These are phyloP conservation scores for Tillandsia leiboldiana DNA, from an alignment of 176 grass and related monocot species.

Conservation along the genomic window DNA sequence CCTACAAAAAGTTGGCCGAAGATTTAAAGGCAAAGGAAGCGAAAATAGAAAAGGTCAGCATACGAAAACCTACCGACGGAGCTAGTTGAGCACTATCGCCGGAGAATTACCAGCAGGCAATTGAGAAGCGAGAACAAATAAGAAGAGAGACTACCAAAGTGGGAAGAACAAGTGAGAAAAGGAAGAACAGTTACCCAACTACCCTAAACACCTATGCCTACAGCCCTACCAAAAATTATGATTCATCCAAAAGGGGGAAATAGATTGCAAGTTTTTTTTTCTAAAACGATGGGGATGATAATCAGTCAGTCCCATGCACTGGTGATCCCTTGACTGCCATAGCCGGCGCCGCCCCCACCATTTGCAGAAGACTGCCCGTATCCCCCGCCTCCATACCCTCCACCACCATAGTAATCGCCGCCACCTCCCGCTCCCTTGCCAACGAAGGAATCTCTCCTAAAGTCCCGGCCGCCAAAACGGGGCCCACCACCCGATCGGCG, in stretches of 20 bases:
- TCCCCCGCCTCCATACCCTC: slow-evolving; percentile 4
- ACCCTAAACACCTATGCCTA: neutral
- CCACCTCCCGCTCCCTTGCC: slow-evolving; percentile 5
- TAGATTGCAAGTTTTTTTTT: neutral
- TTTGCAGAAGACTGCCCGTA: neutral
- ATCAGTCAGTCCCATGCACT: slow-evolving; percentile 12
- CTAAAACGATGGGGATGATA: neutral
- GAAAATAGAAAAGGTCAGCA: no score
- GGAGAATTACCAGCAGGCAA: neutral
- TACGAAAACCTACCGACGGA: no score
- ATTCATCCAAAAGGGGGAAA: neutral
- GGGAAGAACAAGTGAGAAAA: neutral
- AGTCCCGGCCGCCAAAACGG: slow-evolving; percentile 7
- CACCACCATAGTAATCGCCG: neutral
- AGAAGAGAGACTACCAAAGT: neutral
- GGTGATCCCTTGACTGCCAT: neutral
- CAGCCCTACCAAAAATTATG: neutral
- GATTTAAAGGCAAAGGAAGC: no score
- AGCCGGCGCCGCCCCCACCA: neutral
- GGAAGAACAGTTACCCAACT: neutral
- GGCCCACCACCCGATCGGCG: slow-evolving; percentile 13
- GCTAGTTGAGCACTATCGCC: no score
- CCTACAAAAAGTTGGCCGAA: no score
- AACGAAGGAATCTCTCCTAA: neutral
- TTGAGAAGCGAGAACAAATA: neutral